Evolutionary conservation across 2,329 filamentous ascomycete species (phyloP), one percentile per base, ranked within the genome.

Genomic region (Cordyceps fumosorosea): DNA sequence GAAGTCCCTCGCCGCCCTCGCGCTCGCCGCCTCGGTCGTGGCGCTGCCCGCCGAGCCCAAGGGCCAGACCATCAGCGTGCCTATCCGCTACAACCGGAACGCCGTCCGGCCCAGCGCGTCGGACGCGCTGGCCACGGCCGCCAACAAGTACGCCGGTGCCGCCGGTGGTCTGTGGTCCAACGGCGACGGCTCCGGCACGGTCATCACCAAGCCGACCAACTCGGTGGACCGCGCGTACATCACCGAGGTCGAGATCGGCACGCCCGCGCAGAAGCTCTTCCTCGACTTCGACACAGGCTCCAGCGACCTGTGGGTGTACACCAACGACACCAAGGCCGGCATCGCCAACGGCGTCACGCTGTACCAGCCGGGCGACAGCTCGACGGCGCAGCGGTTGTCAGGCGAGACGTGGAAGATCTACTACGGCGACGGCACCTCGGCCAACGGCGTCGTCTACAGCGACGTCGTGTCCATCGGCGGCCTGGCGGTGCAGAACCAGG

Each of bases 391-490:
- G 64, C 68, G n/a, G n/a, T 70, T 59, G 63, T 79, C 42, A 63
- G 64, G 76, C 3, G 68, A 68, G 18, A 67, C 69, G 2, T 81
- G 79, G 79, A 64, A 67, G 45, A 79, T 80, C 62, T 65, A 64
- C 1, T 81, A 81, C 61, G 78, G 76, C 18, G 78, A 81, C 56
- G 71, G 73, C 3, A 78, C 75, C 65, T 71, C 68, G 16, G 77
- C 76, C 6, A 72, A 68, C 44, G 79, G 79, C 18, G 68, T 73
- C 29, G 78, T 81, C 5, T 81, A 76, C 69, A 70, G 65, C 12
- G 79, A 81, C 64, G 70, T 64, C 1, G 77, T 81, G 52, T 72
- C 71, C 2, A 68, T 81, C 2, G 78, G 76, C n/a, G 75, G 75
- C 32, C 66, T 80, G 47, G 74, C 69, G 20, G 75, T 79, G 8